Base-by-base conservation (phyloP, 768 basidiomycete species). In the Lenzites betulinus region DNA sequence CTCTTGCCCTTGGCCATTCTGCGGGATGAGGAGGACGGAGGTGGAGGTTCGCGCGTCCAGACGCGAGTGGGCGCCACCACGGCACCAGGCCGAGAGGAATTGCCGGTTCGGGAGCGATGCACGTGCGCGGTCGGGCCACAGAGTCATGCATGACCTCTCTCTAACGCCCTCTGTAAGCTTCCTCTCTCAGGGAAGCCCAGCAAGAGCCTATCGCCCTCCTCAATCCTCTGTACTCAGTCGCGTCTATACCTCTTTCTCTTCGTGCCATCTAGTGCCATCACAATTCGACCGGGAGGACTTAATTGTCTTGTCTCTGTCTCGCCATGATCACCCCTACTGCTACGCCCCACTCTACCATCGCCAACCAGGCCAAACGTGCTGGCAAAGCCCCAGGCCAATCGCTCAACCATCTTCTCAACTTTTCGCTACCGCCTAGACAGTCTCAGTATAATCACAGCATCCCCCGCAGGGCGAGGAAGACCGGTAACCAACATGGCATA, bases 331-430 rank as follows among this genome's bases (percentile, higher is more conserved):
- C 59, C 42, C 67, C 56, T 54, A 33, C 64, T 44, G 50, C 39
- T 33, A 52, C 68, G 20, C 58, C 69, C 43, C 64, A 64, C 59
- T 67, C 77, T 51, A 66, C 75, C 43, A 80, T 78, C 54, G 77
- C 83, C 63, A 86, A 86, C 74, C 86, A 87, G 70, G 72, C 79
- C 50, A 86, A 86, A 74, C 86, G 87, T 69, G 72, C 81, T 43
- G 71, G 80, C 64, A 90, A 92, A 84, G 79, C 84, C 41, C 79
- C 86, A 23, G 78, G 79, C 63, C 86, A 89, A 75, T 79, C 83
- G 60, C 70, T 89, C 69, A 91, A 92, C 71, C 89, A 96, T 78
- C 87, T 97, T 52, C 89, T 98, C 71, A 96, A 93, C 73, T 98
- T 98, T 76, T 87, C 90, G 6, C 80, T 98, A 26, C 95, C 96